These are phyloP conservation scores for Rhynchosporium agropyri DNA, from an alignment of 2,329 filamentous ascomycete genomes.

Conservation along the genomic window DNA sequence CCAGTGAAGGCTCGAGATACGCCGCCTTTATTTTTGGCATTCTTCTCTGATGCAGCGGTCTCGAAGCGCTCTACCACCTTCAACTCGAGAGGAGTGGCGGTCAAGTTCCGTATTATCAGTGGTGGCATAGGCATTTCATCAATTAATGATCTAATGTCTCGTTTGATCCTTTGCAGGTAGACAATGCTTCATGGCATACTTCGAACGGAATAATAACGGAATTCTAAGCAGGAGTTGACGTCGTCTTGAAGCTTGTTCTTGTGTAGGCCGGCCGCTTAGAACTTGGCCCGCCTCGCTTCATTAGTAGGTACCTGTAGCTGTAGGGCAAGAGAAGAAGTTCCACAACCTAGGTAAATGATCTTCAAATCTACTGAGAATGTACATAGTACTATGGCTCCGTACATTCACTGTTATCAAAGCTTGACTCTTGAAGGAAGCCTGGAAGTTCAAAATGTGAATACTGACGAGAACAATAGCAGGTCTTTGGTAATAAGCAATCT, in stretches of 20 bases:
- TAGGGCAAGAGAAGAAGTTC: too few species aligned
- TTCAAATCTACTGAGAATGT: too few species aligned
- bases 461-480: too few species aligned
- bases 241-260: neutral
- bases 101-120: constrained; percentile 82
- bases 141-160: neutral
- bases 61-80: constrained; percentile 75
- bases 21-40: constrained; percentile 35
- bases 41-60: constrained; percentile 45
- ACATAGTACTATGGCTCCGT: too few species aligned
- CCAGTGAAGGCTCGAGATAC: constrained; percentile 52
- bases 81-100: constrained; percentile 71
- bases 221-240: neutral
- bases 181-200: too few species aligned
- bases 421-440: too few species aligned
- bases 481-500: too few species aligned
- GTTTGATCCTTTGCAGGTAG: neutral
- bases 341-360: too few species aligned
- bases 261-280: neutral
- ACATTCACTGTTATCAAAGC: too few species aligned
- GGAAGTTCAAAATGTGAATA: too few species aligned
- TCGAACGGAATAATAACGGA: too few species aligned
- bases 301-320: too few species aligned
- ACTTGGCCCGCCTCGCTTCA: neutral
- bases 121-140: constrained; percentile 33